These are phyloP conservation scores for Fusarium pilosicola DNA, from an alignment of 2,329 filamentous ascomycete genomes.

Conservation along the genomic window DNA sequence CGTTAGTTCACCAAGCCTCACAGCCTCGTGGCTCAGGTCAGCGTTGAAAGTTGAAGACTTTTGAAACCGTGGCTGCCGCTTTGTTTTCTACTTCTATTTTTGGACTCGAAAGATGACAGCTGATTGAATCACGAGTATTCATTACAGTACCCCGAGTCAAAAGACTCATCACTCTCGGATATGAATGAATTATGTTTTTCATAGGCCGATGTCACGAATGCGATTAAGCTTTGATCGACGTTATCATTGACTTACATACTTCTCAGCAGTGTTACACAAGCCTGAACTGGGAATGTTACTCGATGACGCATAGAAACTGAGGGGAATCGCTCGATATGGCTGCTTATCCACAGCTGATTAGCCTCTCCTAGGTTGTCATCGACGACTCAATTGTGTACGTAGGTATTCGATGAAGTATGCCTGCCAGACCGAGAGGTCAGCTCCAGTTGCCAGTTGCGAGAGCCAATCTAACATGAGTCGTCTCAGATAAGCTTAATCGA, in stretches of 20 bases:
- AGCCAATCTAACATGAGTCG: not conserved
- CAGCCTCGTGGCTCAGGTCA: not conserved
- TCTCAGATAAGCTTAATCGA: not conserved
- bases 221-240: not conserved
- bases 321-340: not conserved
- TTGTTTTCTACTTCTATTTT: not conserved
- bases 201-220: not conserved
- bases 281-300: not conserved
- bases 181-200: not conserved
- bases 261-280: not conserved
- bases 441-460: not conserved
- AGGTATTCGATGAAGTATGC: not conserved
- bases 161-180: not conserved
- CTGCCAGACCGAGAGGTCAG: not conserved
- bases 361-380: not conserved
- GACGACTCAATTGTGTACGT: not conserved
- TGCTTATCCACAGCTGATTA: not conserved
- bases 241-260: not conserved
- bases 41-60: not conserved
- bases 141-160: too few species aligned
- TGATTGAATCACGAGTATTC: not conserved
- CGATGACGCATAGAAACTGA: not conserved
- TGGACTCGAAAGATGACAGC: not conserved
- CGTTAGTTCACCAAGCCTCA: not conserved
- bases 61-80: not conserved